Conservation (phyloP, 208 protist genomes). For the Wallacemonas rigidus region DNA sequence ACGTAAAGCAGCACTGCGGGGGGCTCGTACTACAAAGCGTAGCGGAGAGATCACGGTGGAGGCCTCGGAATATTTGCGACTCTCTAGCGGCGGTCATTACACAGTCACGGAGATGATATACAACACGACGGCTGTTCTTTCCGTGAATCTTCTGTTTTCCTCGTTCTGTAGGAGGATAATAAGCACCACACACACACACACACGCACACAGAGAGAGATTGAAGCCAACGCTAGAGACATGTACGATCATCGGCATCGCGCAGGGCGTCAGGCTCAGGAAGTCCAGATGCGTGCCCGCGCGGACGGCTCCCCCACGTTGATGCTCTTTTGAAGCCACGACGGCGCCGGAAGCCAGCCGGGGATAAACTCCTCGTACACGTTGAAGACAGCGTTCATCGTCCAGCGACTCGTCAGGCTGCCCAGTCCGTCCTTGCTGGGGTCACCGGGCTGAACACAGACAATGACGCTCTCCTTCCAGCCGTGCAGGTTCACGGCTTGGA, state of each 20-base stretch:
- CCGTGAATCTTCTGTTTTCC: background rate
- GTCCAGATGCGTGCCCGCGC: constrained; percentile 29
- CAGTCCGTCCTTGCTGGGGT: constrained; percentile 22
- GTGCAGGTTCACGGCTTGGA: constrained; percentile 73
- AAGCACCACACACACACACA: too few relatives aligned
- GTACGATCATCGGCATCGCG: too few relatives aligned
- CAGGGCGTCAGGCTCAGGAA: constrained; percentile 15
- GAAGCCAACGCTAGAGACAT: too few relatives aligned
- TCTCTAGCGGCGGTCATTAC: too few relatives aligned
- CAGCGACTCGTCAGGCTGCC: constrained; percentile 18
- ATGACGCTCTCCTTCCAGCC: constrained; percentile 82
- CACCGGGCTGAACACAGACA: constrained; percentile 43
- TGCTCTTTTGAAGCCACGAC: constrained; percentile 35
- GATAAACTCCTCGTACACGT: constrained; percentile 35
- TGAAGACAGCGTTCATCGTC: constrained; percentile 20
- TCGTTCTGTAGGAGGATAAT: background rate
- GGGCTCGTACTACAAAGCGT: too few relatives aligned
- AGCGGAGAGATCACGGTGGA: too few relatives aligned
- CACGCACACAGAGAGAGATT: too few relatives aligned
- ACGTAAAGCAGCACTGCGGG: too few relatives aligned
- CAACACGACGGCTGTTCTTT: background rate
- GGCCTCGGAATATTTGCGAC: too few relatives aligned
- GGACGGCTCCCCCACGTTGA: constrained; percentile 10
- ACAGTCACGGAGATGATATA: too few relatives aligned
- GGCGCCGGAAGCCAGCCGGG: constrained; percentile 45